A percentile compares a stretch with the other conserved stretches of the same genome.
phyloP scores from a whole-genome alignment of 768 basidiomycete species.

The Tylopilus subfusipes region DNA sequence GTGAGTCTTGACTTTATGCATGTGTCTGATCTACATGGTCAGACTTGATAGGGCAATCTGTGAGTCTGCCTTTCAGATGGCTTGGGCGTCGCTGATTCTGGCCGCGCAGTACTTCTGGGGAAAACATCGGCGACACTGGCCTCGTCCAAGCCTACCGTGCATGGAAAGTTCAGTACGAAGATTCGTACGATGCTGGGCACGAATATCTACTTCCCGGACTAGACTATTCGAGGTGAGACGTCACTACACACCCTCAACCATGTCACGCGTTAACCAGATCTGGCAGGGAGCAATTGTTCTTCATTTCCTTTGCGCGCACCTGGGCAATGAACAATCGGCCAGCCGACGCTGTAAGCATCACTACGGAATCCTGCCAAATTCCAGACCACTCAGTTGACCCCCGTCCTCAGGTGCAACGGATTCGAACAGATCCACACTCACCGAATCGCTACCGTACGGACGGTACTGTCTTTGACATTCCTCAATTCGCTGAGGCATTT shows the following conservation, averaged over 20 bases:
- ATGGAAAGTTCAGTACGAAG: conserved; percentile 76
- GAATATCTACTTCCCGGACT: conserved; percentile 84
- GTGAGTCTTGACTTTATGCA: conserved; percentile 38
- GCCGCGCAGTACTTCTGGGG: conserved; percentile 71
- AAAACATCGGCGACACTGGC: conserved; percentile 87
- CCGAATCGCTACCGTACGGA: conserved; percentile 76
- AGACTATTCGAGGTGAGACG: conserved; percentile 59
- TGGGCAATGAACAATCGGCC: conserved; percentile 84
- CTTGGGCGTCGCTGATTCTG: conserved; percentile 8
- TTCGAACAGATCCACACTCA: conserved; percentile 88
- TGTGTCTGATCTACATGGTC: background rate
- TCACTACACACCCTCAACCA: background rate
- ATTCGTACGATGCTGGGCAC: conserved; percentile 52
- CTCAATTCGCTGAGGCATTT: conserved; percentile 86
- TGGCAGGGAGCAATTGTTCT: conserved; percentile 86
- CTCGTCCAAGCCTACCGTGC: conserved; percentile 86
- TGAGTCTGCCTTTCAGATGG: conserved; percentile 32
- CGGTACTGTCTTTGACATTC: conserved; percentile 83
- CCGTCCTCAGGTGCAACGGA: conserved; percentile 56
- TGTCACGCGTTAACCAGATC: background rate
- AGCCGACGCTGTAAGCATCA: conserved; percentile 59
- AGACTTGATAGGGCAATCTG: conserved; percentile 62
- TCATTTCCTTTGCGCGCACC: conserved; percentile 84
- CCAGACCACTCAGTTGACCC: background rate
- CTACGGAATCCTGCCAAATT: background rate